Evolutionary conservation across 2,329 filamentous ascomycete species (phyloP).

Genomic region (Monosporascus sp.): DNA sequence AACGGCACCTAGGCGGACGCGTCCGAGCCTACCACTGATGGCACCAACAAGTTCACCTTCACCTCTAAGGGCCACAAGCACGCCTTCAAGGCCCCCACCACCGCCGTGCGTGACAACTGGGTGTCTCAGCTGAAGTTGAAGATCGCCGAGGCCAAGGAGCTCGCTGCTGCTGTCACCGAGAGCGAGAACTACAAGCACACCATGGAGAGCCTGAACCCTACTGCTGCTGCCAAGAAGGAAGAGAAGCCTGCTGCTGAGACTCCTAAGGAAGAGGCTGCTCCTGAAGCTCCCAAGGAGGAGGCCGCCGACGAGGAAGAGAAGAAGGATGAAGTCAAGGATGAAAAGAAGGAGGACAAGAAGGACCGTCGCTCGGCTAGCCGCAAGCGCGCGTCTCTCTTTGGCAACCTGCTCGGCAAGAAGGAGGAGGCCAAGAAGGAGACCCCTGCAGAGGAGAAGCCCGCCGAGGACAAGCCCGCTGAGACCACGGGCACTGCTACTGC

Average conservation of each 20-base stretch:
- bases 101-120: constrained; percentile 88
- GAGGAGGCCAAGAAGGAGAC: constrained; percentile 37
- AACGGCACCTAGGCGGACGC: constrained; percentile 46
- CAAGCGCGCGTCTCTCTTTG: constrained; percentile 63
- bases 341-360: constrained; percentile 46
- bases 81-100: constrained; percentile 75
- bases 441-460: constrained; percentile 33
- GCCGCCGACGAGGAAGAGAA: constrained; percentile 27
- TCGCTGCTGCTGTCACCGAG: constrained; percentile 66
- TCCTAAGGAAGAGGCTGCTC: constrained; percentile 30
- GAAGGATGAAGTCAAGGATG: constrained; percentile 27
- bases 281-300: constrained; percentile 31
- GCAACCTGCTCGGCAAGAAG: constrained; percentile 52
- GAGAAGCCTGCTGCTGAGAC: constrained; percentile 35
- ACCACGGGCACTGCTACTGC: constrained; percentile 20
- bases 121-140: constrained; percentile 77
- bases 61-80: constrained; percentile 86
- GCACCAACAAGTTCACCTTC: constrained; percentile 78
- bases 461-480: constrained; percentile 34
- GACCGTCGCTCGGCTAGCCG: constrained; percentile 59
- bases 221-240: constrained; percentile 38
- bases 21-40: constrained; percentile 70
- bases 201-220: constrained; percentile 63
- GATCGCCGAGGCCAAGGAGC: constrained; percentile 78
- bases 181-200: constrained; percentile 86